Base-by-base conservation (phyloP, 2,329 filamentous ascomycete species). In the Epichloe festucae region DNA sequence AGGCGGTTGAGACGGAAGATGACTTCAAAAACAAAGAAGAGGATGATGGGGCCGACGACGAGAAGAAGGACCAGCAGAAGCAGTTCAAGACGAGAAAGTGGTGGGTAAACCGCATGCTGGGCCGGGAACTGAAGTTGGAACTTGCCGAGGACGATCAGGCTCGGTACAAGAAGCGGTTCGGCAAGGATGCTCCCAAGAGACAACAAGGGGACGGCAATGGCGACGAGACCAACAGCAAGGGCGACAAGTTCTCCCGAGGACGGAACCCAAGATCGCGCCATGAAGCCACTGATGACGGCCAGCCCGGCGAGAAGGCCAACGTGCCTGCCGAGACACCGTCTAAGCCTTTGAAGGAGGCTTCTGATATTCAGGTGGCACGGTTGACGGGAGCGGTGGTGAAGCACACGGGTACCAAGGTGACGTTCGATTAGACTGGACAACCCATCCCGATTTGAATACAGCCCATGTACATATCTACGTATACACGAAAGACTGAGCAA, bases 121-220 rank as follows among this genome's bases (percentile, higher is more conserved):
- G 90, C 31, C 80, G 93, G 34, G 77, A 82, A 56, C 75, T 98
- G 58, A 87, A 91, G 65, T 82, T 93, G 65, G 91, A 98, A 67
- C 89, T 91, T 61, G 93, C 93, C 19, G 93, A 98, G 70, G 93
- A 97, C 67, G 82, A 90, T 53, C 82, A 88, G 59, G 81, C 81
- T 36, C 75, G 93, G 53, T 98, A 98, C 69, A 91, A 91, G 73
- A 98, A 97, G 75, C 81, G 93, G 2, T 97, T 86, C 63, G 86
- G 88, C 57, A 91, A 90, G 67, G 84, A 84, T 41, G 77, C 75
- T 35, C 74, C 71, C 19, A 71, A 69, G 56, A 51, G 35, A 38
- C 42, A 67, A 66, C 42, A 67, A 66, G 58, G 21, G 11, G 49
- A 40, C 15, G 44, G 14, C 23, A 21, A 53, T 39, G 57, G 65